Base-by-base conservation (phyloP, 2,329 filamentous ascomycete species). In the Diplocarpon rosae region DNA sequence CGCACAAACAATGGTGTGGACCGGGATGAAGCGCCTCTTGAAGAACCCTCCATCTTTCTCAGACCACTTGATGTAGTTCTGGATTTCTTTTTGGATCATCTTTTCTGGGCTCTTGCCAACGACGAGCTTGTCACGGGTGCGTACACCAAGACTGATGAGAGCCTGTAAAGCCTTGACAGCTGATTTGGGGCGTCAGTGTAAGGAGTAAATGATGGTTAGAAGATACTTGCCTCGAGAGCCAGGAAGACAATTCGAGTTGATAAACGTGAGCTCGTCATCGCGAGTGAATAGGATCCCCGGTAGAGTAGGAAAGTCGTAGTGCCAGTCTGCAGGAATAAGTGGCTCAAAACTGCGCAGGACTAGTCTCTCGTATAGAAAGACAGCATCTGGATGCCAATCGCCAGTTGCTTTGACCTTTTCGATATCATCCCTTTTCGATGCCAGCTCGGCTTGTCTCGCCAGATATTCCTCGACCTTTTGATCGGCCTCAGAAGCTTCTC, bases 11-110 rank as follows among this genome's bases (percentile, higher is more conserved):
- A 58, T 41, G 15, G 42, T 45, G 17, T 59, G 45, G 38, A 61
- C 52, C 11, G 62, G 62, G 17, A 61, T 49, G 48, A 59, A 59
- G 15, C 55, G 53, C 32, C 49, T 51, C 17, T 52, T 54, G 13
- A 42, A 9, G 31, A 53, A 62, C 4, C 55, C 58, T 7, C 60
- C 62, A 48, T 63, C 61, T n/a, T 42, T 51, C 31, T 63, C 57
- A 15, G 60, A 52, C 60, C 59, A 63, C 40, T 53, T 59, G 17
- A 61, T 57, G 35, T 62, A 63, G 38, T 48, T 46, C 3, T 58
- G 47, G 13, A 63, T 52, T 41, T 58, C 55, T 43, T 49, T 54
- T 9, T 44, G 42, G 36, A 63, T 60, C 8, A 62, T 33, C 20
- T 42, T 46, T 35, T 61, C 59, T 12, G 51, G 47, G 16, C 51